Evolutionary conservation across 2,329 filamentous ascomycete species (phyloP).

Genomic region (Penicillium corylophilum): DNA sequence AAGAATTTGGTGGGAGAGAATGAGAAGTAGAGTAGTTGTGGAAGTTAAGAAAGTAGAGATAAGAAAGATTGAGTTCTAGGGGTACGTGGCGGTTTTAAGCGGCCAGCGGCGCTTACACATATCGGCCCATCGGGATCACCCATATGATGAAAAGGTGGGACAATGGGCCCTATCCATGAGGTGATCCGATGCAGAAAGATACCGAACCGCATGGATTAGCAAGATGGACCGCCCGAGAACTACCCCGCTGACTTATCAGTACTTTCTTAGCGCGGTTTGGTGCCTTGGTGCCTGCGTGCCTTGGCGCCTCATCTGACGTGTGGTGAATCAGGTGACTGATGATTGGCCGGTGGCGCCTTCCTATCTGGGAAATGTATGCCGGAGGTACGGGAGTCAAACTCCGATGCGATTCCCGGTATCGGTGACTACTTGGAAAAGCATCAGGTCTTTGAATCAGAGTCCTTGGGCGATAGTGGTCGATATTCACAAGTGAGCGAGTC

Average conservation of each 20-base stretch:
- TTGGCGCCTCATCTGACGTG: not conserved
- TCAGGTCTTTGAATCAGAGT: not conserved
- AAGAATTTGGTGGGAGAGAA: slow-evolving; percentile 8
- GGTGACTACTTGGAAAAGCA: not conserved
- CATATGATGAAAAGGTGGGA: slow-evolving; percentile 21
- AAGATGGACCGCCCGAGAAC: slow-evolving; percentile 39
- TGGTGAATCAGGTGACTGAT: not conserved
- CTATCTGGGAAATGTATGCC: not conserved
- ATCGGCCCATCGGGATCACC: slow-evolving; percentile 25
- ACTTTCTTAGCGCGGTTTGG: not conserved
- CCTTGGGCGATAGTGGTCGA: not conserved
- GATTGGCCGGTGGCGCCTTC: not conserved
- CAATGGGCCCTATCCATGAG: slow-evolving; percentile 24
- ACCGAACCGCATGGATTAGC: slow-evolving; percentile 37
- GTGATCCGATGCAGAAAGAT: slow-evolving; percentile 38
- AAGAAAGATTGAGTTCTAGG: slow-evolving; percentile 7
- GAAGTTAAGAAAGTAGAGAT: slow-evolving; percentile 6
- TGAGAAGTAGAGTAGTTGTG: not conserved
- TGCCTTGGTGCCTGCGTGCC: slow-evolving; percentile 3
- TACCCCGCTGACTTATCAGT: slow-evolving; percentile 16
- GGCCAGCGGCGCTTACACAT: slow-evolving; percentile 23
- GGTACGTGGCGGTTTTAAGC: slow-evolving; percentile 18
- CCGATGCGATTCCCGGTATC: not conserved
- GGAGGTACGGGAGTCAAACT: not conserved
- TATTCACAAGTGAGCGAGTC: not conserved